Evolutionary conservation across 495 filamentous ascomycete species (phyloP).

Genomic region (Mycothermus thermophilus): DNA sequence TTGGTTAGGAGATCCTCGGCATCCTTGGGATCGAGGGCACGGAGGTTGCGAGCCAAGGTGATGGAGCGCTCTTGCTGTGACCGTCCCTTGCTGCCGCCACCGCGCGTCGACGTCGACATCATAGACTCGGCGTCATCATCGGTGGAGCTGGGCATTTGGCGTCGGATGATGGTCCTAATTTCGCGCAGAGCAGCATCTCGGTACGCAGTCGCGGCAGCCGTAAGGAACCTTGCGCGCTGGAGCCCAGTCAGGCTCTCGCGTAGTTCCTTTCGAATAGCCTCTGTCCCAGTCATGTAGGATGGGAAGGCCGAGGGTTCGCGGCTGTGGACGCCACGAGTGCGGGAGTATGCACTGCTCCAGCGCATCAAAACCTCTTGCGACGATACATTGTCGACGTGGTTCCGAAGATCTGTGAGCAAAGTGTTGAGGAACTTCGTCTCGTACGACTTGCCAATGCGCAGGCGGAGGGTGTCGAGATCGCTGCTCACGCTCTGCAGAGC

Average conservation of each 20-base stretch:
- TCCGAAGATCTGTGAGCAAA: slow-evolving; percentile 63
- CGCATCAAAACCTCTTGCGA: slow-evolving; percentile 59
- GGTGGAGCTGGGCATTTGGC: slow-evolving; percentile 74
- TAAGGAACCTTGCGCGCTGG: slow-evolving; percentile 61
- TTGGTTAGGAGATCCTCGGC: slow-evolving; percentile 73
- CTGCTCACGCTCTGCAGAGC: slow-evolving; percentile 68
- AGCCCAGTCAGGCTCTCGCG: slow-evolving; percentile 59
- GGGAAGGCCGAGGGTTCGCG: slow-evolving; percentile 54
- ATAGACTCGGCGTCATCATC: slow-evolving; percentile 89
- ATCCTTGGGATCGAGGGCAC: slow-evolving; percentile 68
- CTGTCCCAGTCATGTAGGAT: slow-evolving; percentile 57
- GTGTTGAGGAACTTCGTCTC: slow-evolving; percentile 67
- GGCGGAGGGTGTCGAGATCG: slow-evolving; percentile 60
- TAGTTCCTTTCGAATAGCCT: slow-evolving; percentile 52
- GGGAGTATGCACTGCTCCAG: slow-evolving; percentile 45
- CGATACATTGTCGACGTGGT: slow-evolving; percentile 69
- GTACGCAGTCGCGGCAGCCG: slow-evolving; percentile 69
- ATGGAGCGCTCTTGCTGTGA: slow-evolving; percentile 81
- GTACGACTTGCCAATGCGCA: slow-evolving; percentile 74
- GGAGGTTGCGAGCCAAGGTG: slow-evolving; percentile 79
- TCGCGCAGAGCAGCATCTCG: slow-evolving; percentile 77
- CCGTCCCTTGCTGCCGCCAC: slow-evolving; percentile 48
- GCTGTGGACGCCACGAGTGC: slow-evolving; percentile 46
- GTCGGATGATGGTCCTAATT: slow-evolving; percentile 72
- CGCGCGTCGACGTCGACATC: slow-evolving; percentile 72